Evolutionary conservation across 2,329 filamentous ascomycete species (phyloP).

Genomic region (Trichoderma guizhouense): DNA sequence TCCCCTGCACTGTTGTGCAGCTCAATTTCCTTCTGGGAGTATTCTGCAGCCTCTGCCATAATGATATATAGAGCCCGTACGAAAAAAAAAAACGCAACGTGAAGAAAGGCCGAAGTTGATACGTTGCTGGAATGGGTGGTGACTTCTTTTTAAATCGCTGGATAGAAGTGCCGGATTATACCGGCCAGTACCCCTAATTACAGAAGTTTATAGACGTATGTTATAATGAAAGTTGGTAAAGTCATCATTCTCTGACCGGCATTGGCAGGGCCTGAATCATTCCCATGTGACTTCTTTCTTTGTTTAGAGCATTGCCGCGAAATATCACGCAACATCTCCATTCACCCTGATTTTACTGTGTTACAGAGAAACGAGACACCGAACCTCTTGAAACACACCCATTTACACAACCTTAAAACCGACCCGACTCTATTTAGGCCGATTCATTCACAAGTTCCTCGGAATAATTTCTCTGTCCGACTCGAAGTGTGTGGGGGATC

Average conservation of each 20-base stretch:
- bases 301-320: background rate
- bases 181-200: background rate
- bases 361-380: background rate
- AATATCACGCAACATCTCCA: background rate
- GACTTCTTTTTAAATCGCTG: background rate
- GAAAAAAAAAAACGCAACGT: background rate
- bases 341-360: background rate
- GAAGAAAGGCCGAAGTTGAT: background rate
- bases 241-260: background rate
- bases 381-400: background rate
- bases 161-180: background rate
- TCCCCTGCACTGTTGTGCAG: background rate
- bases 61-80: background rate
- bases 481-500: background rate
- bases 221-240: background rate
- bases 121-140: background rate
- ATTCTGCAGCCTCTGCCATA: background rate
- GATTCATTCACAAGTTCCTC: background rate
- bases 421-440: background rate
- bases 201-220: background rate
- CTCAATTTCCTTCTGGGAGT: background rate
- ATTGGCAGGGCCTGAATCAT: background rate
- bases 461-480: background rate
- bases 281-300: background rate
- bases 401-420: background rate